Evolutionary conservation across 2,329 filamentous ascomycete genomes (phyloP).

Genomic region (Karstenula rhodostoma): DNA sequence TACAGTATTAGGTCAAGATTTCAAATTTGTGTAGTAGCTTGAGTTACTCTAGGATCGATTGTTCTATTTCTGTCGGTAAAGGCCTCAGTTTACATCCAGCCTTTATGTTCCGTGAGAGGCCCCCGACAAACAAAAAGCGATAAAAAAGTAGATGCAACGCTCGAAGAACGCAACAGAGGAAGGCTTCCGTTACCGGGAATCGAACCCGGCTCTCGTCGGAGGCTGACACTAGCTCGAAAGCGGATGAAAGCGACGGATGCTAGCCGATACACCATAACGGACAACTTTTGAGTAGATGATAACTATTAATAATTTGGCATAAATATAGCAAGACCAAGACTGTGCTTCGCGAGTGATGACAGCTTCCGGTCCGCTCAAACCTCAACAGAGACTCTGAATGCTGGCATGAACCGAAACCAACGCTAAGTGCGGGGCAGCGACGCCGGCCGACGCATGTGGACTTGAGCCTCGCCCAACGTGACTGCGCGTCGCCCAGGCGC

Average conservation of each 20-base stretch:
- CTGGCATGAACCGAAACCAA: background rate
- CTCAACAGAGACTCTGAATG: too few species aligned
- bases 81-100: too few species aligned
- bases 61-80: too few species aligned
- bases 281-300: background rate
- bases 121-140: background rate
- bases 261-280: conserved; percentile 28
- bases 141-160: background rate
- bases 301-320: too few species aligned
- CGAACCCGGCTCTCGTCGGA: conserved; percentile 39
- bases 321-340: too few species aligned
- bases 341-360: too few species aligned
- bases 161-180: background rate
- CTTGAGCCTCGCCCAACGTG: conserved; percentile 2
- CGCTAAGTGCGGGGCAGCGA: background rate
- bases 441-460: background rate
- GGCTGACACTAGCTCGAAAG: conserved; percentile 20
- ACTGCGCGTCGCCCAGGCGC: conserved; percentile 4
- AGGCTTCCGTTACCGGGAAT: conserved; percentile 42
- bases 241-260: conserved; percentile 37
- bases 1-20: too few species aligned
- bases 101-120: too few species aligned
- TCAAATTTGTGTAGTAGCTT: too few species aligned
- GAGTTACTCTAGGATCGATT: too few species aligned
- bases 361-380: too few species aligned